Conservation (phyloP, 805 yeast species). For the Kregervanrija fluxuum region DNA sequence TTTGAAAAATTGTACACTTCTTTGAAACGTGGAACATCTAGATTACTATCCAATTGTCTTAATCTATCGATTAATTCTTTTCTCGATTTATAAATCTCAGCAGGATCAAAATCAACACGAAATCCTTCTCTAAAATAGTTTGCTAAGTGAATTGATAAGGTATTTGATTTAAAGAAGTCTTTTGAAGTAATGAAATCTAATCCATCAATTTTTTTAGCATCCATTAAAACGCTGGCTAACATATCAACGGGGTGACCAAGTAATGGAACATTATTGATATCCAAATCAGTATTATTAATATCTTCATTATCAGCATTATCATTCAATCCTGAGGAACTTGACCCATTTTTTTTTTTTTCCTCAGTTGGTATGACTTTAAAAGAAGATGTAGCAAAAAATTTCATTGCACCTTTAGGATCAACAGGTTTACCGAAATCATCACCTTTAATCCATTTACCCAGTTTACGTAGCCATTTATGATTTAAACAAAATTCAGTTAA, state of each 20-base stretch:
- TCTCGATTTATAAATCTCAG: slow-evolving; percentile 4
- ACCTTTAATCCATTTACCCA: slow-evolving; percentile 5
- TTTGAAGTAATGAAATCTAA: slow-evolving; percentile 15
- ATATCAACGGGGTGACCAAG: slow-evolving; percentile 15
- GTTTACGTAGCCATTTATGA: slow-evolving; percentile 1
- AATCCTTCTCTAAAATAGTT: slow-evolving; percentile 19
- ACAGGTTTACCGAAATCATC: background rate
- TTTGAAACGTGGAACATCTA: slow-evolving; percentile 8
- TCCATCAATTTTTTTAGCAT: slow-evolving; percentile 10
- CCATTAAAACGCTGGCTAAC: slow-evolving; percentile 15
- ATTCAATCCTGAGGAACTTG: background rate
- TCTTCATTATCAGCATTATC: slow-evolving; percentile 1
- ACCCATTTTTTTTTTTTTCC: background rate
- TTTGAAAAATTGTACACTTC: background rate
- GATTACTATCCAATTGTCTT: slow-evolving; percentile 12
- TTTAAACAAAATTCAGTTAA: slow-evolving; percentile 8
- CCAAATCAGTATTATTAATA: background rate
- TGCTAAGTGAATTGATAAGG: slow-evolving; percentile 15
- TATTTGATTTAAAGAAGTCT: slow-evolving; percentile 11
- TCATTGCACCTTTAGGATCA: slow-evolving; percentile 3
- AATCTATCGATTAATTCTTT: slow-evolving; percentile 9
- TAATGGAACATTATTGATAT: slow-evolving; percentile 8
- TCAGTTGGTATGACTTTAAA: no score
- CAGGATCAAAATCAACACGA: slow-evolving; percentile 3
- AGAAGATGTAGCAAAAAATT: slow-evolving; percentile 6